A percentile compares a stretch with the other conserved stretches of the same genome.
These are phyloP conservation scores for Stemphylium beticola DNA, from an alignment of 2,329 filamentous ascomycete species.

Conservation along the genomic window DNA sequence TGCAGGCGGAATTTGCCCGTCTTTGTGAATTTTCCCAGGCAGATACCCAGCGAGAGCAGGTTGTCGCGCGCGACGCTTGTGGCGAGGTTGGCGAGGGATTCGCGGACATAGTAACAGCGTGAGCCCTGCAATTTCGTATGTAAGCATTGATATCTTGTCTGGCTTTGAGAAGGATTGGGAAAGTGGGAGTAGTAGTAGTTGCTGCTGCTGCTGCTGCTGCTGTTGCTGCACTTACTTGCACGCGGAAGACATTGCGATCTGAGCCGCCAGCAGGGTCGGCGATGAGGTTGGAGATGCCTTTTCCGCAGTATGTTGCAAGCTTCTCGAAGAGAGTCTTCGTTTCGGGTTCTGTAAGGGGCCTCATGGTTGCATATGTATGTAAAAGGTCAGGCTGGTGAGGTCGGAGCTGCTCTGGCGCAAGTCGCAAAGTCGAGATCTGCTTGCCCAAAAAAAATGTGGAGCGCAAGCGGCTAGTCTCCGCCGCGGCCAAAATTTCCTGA, in stretches of 20 bases:
- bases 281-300: constrained; percentile 79
- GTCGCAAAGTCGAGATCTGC: constrained; percentile 20
- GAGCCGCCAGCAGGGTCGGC: constrained; percentile 37
- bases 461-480: constrained; percentile 19
- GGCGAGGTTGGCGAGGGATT: constrained; percentile 88
- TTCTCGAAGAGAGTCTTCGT: constrained; percentile 86
- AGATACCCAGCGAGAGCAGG: constrained; percentile 86
- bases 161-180: neutral
- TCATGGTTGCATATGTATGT: constrained; percentile 62
- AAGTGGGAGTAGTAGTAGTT: neutral
- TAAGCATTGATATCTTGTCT: constrained; percentile 8
- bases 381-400: constrained; percentile 2
- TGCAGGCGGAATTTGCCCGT: constrained; percentile 94
- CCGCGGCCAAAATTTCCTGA: constrained; percentile 34
- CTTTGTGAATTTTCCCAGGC: constrained; percentile 95
- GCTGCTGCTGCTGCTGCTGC: no score
- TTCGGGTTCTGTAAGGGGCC: constrained; percentile 79
- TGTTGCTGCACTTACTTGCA: constrained; percentile 47
- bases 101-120: constrained; percentile 89
- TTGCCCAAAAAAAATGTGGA: constrained; percentile 19
- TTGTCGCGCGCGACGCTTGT: constrained; percentile 82
- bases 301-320: constrained; percentile 90
- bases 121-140: constrained; percentile 65
- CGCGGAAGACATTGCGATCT: constrained; percentile 56
- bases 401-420: constrained; percentile 23